Evolutionary conservation across 2,329 filamentous ascomycete species (phyloP).

Genomic region (Corynespora cassiicola): DNA sequence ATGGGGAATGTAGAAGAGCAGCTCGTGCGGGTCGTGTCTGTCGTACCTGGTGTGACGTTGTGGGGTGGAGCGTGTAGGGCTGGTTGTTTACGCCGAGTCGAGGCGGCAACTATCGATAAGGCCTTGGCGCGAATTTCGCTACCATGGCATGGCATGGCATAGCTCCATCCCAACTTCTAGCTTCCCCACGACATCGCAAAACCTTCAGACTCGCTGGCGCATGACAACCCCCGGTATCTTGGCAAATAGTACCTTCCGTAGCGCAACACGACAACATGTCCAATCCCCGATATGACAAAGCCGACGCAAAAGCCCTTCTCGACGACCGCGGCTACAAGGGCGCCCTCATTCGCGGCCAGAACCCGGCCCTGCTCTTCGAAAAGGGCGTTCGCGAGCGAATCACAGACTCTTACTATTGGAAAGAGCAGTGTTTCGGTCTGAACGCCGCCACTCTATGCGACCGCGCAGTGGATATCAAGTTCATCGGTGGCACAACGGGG

Average conservation of each 20-base stretch:
- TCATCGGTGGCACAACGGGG: conserved; percentile 88
- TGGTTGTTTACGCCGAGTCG: conserved; percentile 24
- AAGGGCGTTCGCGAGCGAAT: conserved; percentile 96
- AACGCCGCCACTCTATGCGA: conserved; percentile 84
- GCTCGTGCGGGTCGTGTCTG: conserved; percentile 28
- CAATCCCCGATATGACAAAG: conserved; percentile 66
- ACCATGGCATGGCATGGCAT: no score
- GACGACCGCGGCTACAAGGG: conserved; percentile 87
- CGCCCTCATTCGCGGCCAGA: conserved; percentile 82
- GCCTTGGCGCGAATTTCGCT: conserved; percentile 9
- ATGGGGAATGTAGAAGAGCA: conserved; percentile 15
- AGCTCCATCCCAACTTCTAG: no score
- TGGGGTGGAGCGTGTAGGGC: conserved; percentile 20
- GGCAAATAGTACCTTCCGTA: no score
- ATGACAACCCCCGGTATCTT: no score
- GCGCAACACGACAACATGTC: conserved; percentile 22
- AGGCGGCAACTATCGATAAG: conserved; percentile 38
- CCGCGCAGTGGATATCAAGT: conserved; percentile 83
- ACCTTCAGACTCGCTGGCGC: background rate
- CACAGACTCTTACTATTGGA: conserved; percentile 95
- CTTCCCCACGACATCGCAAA: no score
- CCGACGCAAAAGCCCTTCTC: conserved; percentile 78
- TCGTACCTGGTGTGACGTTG: conserved; percentile 35
- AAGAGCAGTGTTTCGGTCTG: conserved; percentile 96
- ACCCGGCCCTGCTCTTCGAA: conserved; percentile 94